Conservation (phyloP, 2,329 filamentous ascomycete genomes). For the Fusarium fracticaudum region DNA sequence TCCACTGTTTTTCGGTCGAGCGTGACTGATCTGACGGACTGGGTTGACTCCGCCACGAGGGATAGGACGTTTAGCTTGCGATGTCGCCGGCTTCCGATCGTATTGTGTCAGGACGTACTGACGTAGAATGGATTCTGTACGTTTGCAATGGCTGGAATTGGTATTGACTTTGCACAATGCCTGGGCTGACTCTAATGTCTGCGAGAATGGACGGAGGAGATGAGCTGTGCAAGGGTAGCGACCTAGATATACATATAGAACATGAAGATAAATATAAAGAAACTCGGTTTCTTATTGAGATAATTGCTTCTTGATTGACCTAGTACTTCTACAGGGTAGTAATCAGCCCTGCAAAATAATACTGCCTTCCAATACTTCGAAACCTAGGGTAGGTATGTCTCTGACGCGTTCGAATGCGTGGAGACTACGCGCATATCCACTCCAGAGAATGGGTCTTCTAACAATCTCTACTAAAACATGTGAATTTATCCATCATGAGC, state of each 20-base stretch:
- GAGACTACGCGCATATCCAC: too few relatives aligned
- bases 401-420: fast-evolving
- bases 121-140: neutral
- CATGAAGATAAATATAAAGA: fast-evolving
- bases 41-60: neutral
- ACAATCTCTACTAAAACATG: neutral
- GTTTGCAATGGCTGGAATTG: fast-evolving
- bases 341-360: too few relatives aligned
- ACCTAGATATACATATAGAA: too few relatives aligned
- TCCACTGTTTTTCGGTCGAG: neutral
- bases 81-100: neutral
- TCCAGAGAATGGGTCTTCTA: neutral
- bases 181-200: fast-evolving
- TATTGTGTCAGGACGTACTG: too few relatives aligned
- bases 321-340: fast-evolving
- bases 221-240: too few relatives aligned
- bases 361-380: fast-evolving
- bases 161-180: fast-evolving
- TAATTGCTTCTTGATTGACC: fast-evolving
- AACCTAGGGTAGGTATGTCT: neutral
- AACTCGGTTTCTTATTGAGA: fast-evolving
- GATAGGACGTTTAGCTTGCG: neutral
- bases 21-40: neutral
- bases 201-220: too few relatives aligned
- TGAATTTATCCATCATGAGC: neutral